These are phyloP conservation scores for Colletotrichum sansevieriae DNA, from an alignment of 2,329 filamentous ascomycete genomes.

Conservation along the genomic window DNA sequence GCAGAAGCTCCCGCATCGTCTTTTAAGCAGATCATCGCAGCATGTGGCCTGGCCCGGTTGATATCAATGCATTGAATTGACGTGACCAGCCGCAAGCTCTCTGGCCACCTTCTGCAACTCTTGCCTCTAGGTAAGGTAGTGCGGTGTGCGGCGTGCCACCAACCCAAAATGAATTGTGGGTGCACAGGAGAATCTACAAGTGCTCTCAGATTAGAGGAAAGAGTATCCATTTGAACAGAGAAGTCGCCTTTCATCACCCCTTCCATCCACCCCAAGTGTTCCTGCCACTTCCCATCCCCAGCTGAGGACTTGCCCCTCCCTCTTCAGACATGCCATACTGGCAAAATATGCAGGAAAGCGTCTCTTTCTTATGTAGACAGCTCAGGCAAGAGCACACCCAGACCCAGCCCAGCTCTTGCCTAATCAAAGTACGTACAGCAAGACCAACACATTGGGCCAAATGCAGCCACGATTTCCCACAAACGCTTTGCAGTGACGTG, in stretches of 20 bases:
- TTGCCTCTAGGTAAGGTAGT: not conserved
- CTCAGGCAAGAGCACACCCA: not conserved
- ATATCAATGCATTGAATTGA: conserved; percentile 37
- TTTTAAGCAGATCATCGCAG: conserved; percentile 40
- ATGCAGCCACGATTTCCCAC: conserved; percentile 41
- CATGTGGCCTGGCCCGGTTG: conserved; percentile 28
- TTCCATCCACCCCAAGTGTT: not conserved
- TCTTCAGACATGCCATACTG: not conserved
- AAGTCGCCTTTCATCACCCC: conserved; percentile 6
- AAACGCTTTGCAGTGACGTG: conserved; percentile 41
- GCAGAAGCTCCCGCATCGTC: conserved; percentile 35
- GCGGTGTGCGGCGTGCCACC: not conserved
- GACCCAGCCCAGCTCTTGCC: too few relatives aligned
- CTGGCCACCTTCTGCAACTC: not conserved
- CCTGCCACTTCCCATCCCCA: not conserved
- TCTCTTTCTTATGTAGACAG: conserved; percentile 4
- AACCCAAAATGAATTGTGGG: conserved; percentile 1
- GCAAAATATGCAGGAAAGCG: not conserved
- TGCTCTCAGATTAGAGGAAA: conserved; percentile 3
- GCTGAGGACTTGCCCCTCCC: not conserved
- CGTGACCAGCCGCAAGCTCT: conserved; percentile 25
- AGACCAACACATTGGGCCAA: conserved; percentile 24
- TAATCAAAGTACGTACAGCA: conserved; percentile 13
- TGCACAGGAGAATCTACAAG: conserved; percentile 4
- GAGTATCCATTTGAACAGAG: conserved; percentile 7